Evolutionary conservation across 129 eudicot genomes (phyloP).

Genomic region (Apium graveolens): DNA sequence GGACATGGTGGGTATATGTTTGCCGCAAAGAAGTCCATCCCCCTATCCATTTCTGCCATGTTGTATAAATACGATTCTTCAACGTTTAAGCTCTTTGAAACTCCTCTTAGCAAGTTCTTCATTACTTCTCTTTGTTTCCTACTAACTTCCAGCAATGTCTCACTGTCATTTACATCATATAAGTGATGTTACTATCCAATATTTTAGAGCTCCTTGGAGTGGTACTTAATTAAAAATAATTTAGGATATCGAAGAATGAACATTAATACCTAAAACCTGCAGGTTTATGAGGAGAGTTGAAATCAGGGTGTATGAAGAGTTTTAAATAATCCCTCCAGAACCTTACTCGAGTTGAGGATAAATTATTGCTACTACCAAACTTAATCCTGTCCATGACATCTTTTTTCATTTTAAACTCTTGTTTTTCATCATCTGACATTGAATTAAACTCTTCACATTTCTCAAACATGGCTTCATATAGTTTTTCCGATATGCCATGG

Average conservation of each 20-base stretch:
- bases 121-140: constrained; percentile 8
- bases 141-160: constrained; percentile 10
- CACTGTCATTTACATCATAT: not conserved
- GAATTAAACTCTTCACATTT: constrained; percentile 9
- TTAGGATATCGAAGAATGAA: not conserved
- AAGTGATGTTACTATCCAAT: not conserved
- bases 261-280: constrained; percentile 9
- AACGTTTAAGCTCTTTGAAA: constrained; percentile 24
- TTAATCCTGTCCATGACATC: constrained; percentile 15
- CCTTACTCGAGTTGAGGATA: not conserved
- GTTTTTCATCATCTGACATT: not conserved
- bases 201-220: not conserved
- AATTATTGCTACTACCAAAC: constrained; percentile 7
- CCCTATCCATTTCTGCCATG: not conserved
- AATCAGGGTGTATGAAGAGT: constrained; percentile 11
- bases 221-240: too few relatives aligned
- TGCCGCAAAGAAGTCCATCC: constrained; percentile 18
- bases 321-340: constrained; percentile 17
- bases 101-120: constrained; percentile 16
- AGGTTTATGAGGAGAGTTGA: constrained; percentile 16
- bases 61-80: constrained; percentile 15
- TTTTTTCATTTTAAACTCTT: constrained; percentile 13
- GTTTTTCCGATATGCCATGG: constrained; percentile 14
- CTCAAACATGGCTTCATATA: not conserved
- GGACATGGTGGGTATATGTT: constrained; percentile 39